These are phyloP conservation scores for Penicillium griseofulvum DNA, from an alignment of 2,329 filamentous ascomycete genomes.

Conservation along the genomic window DNA sequence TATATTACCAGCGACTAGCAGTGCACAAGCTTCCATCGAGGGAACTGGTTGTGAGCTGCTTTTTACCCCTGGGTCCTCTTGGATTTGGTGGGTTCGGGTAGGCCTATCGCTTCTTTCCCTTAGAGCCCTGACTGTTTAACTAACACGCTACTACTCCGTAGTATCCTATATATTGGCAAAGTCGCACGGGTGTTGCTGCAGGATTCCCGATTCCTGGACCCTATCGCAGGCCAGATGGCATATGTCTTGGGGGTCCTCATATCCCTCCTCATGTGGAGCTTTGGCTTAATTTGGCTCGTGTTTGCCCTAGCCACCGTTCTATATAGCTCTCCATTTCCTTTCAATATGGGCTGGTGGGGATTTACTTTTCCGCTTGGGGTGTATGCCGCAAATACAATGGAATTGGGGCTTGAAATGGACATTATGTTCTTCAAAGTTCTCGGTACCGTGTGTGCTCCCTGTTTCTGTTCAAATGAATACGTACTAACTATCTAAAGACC, in stretches of 20 bases:
- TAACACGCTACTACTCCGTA: slow-evolving; percentile 12
- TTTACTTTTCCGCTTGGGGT: slow-evolving; percentile 58
- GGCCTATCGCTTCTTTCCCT: slow-evolving; percentile 12
- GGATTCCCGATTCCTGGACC: slow-evolving; percentile 36
- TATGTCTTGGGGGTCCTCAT: slow-evolving; percentile 58
- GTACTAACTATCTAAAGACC: slow-evolving; percentile 28
- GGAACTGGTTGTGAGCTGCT: slow-evolving; percentile 66
- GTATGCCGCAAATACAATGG: slow-evolving; percentile 40
- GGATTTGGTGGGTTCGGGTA: slow-evolving; percentile 62
- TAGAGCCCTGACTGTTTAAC: slow-evolving; percentile 43
- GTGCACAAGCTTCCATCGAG: slow-evolving; percentile 64
- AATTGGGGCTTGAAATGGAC: slow-evolving; percentile 48
- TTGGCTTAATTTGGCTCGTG: slow-evolving; percentile 55
- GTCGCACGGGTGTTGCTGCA: slow-evolving; percentile 45
- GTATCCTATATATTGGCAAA: slow-evolving; percentile 52
- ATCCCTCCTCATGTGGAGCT: slow-evolving; percentile 57
- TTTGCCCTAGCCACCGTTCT: slow-evolving; percentile 52
- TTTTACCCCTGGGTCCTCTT: slow-evolving; percentile 65
- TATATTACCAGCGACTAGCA: slow-evolving; percentile 68
- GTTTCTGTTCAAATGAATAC: not conserved
- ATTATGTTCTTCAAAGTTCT: slow-evolving; percentile 54
- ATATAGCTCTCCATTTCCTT: slow-evolving; percentile 45
- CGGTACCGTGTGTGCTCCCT: slow-evolving; percentile 40
- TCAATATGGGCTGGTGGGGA: slow-evolving; percentile 62
- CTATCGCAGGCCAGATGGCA: slow-evolving; percentile 52